phyloP scores from a whole-genome alignment of 2,329 filamentous ascomycete species.

The Calonectria fujianensis region DNA sequence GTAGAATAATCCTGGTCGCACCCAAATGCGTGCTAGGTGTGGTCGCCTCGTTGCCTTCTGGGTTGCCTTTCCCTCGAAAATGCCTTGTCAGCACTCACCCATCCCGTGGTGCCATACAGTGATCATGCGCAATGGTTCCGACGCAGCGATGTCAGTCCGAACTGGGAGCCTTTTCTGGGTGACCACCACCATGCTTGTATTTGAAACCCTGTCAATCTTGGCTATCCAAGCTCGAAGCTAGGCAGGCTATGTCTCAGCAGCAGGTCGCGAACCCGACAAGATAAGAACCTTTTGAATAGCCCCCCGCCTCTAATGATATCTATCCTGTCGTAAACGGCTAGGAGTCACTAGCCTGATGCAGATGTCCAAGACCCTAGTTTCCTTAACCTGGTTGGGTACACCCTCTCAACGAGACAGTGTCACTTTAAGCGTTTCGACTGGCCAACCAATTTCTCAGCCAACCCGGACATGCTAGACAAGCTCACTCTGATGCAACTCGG shows the following conservation, averaged over 20 bases:
- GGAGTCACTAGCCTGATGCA: slow-evolving; percentile 88
- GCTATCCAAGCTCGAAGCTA: background rate
- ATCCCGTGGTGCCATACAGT: background rate
- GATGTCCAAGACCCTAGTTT: slow-evolving; percentile 73
- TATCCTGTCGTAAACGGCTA: slow-evolving; percentile 88
- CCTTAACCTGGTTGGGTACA: slow-evolving; percentile 84
- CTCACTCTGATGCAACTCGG: slow-evolving; percentile 84
- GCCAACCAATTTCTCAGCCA: slow-evolving; percentile 68
- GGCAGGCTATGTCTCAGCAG: background rate
- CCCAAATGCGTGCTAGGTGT: slow-evolving; percentile 10
- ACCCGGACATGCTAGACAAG: slow-evolving; percentile 74
- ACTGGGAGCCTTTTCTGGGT: background rate
- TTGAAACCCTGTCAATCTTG: background rate
- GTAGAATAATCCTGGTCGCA: background rate
- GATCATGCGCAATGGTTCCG: background rate
- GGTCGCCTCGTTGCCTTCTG: slow-evolving; percentile 26
- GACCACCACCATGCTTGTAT: background rate
- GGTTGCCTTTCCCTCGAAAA: slow-evolving; percentile 2
- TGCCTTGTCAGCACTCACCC: background rate
- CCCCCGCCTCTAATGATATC: slow-evolving; percentile 77
- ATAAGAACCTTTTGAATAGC: background rate
- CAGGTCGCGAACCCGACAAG: background rate
- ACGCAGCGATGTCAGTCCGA: background rate
- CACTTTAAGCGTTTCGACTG: slow-evolving; percentile 29
- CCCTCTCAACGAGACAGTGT: slow-evolving; percentile 77